Percentiles rank a stretch among this genome's conserved stretches.
Conservation (phyloP, 2,329 filamentous ascomycete species). For the Sclerotinia sclerotiorum region DNA sequence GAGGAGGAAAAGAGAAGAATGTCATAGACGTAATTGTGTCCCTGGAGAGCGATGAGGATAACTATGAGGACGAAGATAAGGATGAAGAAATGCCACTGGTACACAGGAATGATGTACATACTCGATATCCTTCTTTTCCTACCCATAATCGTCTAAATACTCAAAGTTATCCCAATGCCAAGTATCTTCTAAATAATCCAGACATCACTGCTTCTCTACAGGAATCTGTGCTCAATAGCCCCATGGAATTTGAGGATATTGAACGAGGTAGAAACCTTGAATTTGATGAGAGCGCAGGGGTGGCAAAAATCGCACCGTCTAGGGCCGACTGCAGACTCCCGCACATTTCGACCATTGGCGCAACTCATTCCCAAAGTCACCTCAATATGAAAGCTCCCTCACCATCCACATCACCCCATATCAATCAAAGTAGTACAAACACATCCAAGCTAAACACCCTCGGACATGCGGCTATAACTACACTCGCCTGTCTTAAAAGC, state of each 20-base stretch:
- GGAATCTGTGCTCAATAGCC: not conserved
- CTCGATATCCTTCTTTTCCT: not conserved
- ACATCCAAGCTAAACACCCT: not conserved
- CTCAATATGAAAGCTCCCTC: not conserved
- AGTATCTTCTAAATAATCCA: not conserved
- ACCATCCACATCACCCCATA: no score
- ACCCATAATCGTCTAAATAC: not conserved
- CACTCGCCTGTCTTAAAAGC: conserved; percentile 1
- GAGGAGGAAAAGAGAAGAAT: not conserved
- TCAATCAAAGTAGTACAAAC: not conserved
- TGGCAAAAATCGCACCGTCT: not conserved
- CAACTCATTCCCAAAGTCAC: not conserved
- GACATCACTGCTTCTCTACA: not conserved
- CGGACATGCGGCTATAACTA: not conserved
- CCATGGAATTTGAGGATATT: not conserved
- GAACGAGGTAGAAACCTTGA: not conserved
- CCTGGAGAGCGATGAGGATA: not conserved
- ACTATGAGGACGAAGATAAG: not conserved
- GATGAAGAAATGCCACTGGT: not conserved
- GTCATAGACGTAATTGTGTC: not conserved
- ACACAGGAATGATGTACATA: not conserved
- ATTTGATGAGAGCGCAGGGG: not conserved
- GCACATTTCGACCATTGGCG: not conserved
- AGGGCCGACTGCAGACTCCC: not conserved
- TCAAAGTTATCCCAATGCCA: not conserved